Percentiles rank a stretch among this genome's conserved stretches.
Evolutionary conservation across 495 filamentous ascomycete genomes (phyloP).

Genomic region (Friedmanniomyces endolithicus): DNA sequence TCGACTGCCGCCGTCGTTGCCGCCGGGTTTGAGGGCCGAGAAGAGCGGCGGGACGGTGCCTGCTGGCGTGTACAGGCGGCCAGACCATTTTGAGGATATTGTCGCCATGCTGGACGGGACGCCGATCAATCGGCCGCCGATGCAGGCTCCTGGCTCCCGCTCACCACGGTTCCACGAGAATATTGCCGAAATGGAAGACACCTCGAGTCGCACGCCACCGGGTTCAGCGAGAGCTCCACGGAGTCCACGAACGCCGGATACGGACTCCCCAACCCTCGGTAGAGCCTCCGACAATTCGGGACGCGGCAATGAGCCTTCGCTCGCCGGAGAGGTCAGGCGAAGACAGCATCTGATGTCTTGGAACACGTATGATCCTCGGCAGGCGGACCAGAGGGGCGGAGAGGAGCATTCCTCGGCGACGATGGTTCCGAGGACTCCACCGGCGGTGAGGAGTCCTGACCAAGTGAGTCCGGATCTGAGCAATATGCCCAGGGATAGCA

Average conservation of each 20-base stretch:
- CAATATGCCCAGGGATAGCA: not conserved
- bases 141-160: not conserved
- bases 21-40: not conserved
- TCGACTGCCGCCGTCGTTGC: conserved; percentile 1
- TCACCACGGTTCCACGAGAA: conserved; percentile 12
- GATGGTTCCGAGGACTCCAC: not conserved
- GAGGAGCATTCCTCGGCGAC: not conserved
- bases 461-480: conserved; percentile 1
- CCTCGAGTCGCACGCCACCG: not conserved
- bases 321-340: conserved; percentile 5
- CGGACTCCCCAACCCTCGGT: conserved; percentile 14
- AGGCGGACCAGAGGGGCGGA: not conserved
- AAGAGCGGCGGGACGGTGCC: not conserved
- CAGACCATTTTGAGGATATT: not conserved
- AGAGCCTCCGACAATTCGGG: not conserved
- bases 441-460: not conserved
- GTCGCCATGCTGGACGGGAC: conserved; percentile 10
- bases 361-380: conserved; percentile 4
- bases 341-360: conserved; percentile 8
- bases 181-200: conserved; percentile 9
- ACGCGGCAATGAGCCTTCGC: not conserved
- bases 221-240: no score
- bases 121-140: not conserved
- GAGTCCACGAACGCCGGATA: not conserved
- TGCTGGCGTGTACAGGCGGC: conserved; percentile 1